Evolutionary conservation across 306 rosid genomes (phyloP).

Genomic region (Casuarina equisetifolia): DNA sequence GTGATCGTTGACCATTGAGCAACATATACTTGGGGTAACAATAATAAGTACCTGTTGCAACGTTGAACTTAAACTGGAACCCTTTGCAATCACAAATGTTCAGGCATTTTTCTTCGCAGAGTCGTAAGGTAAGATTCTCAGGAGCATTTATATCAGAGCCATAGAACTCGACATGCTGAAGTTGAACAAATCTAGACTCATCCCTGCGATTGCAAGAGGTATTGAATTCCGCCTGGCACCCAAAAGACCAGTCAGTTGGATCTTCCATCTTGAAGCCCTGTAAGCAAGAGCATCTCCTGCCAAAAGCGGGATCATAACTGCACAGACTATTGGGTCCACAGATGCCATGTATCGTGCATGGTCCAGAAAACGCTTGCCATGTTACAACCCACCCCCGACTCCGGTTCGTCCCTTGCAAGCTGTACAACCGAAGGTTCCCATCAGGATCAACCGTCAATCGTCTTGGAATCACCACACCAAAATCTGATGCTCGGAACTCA

Average conservation of each 20-base stretch:
- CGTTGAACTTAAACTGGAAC: constrained; percentile 37
- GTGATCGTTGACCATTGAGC: constrained; percentile 27
- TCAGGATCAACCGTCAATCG: constrained; percentile 35
- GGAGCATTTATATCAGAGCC: constrained; percentile 41
- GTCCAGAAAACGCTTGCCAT: constrained; percentile 39
- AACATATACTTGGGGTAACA: constrained; percentile 42
- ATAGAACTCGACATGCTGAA: constrained; percentile 37
- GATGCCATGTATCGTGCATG: constrained; percentile 55
- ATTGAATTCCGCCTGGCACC: constrained; percentile 47
- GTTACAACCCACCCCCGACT: constrained; percentile 45
- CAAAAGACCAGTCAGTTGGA: constrained; percentile 44
- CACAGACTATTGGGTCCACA: constrained; percentile 60
- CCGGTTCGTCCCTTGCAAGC: constrained; percentile 25
- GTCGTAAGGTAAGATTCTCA: constrained; percentile 27
- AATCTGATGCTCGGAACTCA: constrained; percentile 13
- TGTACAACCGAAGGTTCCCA: constrained; percentile 39
- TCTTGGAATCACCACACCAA: not conserved
- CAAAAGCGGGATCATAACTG: constrained; percentile 26
- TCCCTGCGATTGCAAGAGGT: constrained; percentile 20
- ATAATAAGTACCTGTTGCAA: not conserved
- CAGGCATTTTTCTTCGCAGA: constrained; percentile 46
- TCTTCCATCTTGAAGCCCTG: constrained; percentile 40
- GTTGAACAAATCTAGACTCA: constrained; percentile 35
- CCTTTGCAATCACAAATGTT: constrained; percentile 44
- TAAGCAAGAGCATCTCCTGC: constrained; percentile 53